Percentiles rank a stretch among this genome's conserved stretches.
Evolutionary conservation across 2,329 filamentous ascomycete genomes (phyloP).

Genomic region (Helminthosporium solani): DNA sequence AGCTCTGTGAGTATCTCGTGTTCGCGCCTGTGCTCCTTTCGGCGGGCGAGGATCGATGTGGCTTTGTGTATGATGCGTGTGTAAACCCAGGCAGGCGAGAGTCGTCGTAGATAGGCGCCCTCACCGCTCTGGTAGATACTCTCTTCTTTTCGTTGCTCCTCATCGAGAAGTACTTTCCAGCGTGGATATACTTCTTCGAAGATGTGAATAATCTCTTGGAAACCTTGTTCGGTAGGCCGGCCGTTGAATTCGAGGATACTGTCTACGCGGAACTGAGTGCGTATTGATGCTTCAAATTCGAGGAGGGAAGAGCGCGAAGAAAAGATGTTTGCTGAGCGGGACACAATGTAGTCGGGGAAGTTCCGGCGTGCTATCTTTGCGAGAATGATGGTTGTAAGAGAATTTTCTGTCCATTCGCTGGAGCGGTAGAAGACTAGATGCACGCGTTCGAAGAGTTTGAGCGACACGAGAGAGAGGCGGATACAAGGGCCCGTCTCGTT

Average conservation of each 20-base stretch:
- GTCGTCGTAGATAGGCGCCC: constrained; percentile 82
- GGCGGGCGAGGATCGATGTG: constrained; percentile 72
- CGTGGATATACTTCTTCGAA: constrained; percentile 75
- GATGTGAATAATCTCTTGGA: constrained; percentile 67
- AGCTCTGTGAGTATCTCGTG: constrained; percentile 73
- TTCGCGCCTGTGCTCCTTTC: constrained; percentile 78
- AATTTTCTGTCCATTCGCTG: constrained; percentile 97
- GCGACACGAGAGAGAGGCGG: constrained; percentile 68
- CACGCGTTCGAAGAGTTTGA: constrained; percentile 87
- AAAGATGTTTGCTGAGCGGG: constrained; percentile 87
- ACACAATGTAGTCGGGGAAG: constrained; percentile 89
- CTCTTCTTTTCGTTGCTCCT: constrained; percentile 78
- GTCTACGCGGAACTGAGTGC: constrained; percentile 80
- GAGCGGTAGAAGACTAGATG: constrained; percentile 96
- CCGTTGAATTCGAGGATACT: constrained; percentile 78
- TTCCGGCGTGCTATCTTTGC: constrained; percentile 84
- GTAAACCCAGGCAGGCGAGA: constrained; percentile 90
- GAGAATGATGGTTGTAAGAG: constrained; percentile 88
- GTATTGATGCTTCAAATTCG: constrained; percentile 85
- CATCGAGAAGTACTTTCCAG: constrained; percentile 72
- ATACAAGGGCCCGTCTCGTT: constrained; percentile 79
- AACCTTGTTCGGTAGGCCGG: constrained; percentile 63
- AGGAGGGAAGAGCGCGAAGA: constrained; percentile 70
- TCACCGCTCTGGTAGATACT: constrained; percentile 78
- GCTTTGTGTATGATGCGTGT: constrained; percentile 92